phyloP scores from a whole-genome alignment of 2,329 filamentous ascomycete genomes.

The Clarireedia sp. region DNA sequence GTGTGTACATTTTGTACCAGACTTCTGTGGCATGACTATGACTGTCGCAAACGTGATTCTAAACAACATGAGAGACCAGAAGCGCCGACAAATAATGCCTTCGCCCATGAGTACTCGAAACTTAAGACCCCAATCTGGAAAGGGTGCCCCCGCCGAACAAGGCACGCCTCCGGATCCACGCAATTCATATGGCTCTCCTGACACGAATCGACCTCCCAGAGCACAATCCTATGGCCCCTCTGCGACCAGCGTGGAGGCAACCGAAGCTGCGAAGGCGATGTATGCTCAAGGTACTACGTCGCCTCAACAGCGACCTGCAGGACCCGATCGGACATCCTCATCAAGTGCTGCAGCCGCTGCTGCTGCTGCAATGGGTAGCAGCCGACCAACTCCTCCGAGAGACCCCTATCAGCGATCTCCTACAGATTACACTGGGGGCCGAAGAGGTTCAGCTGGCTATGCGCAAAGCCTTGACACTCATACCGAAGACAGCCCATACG shows the following conservation, averaged over 20 bases:
- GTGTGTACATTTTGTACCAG: constrained; percentile 91
- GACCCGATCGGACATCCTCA: constrained; percentile 43
- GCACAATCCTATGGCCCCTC: constrained; percentile 32
- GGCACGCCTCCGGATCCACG: constrained; percentile 16
- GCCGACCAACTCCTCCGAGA: constrained; percentile 19
- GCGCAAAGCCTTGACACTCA: constrained; percentile 18
- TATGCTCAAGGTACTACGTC: constrained; percentile 45
- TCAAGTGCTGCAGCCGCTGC: constrained; percentile 49
- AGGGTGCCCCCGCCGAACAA: constrained; percentile 17
- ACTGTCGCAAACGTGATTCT: constrained; percentile 90
- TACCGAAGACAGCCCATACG: constrained; percentile 19
- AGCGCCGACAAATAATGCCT: constrained; percentile 47
- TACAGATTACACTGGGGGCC: constrained; percentile 22
- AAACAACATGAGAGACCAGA: constrained; percentile 74
- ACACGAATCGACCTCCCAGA: constrained; percentile 24
- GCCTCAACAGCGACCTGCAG: constrained; percentile 37
- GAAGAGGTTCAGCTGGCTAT: constrained; percentile 18
- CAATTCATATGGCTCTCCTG: constrained; percentile 24
- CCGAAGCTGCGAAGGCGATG: constrained; percentile 57
- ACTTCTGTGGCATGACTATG: constrained; percentile 99
- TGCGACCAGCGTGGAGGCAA: constrained; percentile 43
- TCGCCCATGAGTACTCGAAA: constrained; percentile 23
- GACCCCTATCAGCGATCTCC: constrained; percentile 25
- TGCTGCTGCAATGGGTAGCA: constrained; percentile 35
- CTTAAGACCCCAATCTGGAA: constrained; percentile 20